Conservation (phyloP, 2,329 filamentous ascomycete genomes). For the Cryphonectria radicalis region DNA sequence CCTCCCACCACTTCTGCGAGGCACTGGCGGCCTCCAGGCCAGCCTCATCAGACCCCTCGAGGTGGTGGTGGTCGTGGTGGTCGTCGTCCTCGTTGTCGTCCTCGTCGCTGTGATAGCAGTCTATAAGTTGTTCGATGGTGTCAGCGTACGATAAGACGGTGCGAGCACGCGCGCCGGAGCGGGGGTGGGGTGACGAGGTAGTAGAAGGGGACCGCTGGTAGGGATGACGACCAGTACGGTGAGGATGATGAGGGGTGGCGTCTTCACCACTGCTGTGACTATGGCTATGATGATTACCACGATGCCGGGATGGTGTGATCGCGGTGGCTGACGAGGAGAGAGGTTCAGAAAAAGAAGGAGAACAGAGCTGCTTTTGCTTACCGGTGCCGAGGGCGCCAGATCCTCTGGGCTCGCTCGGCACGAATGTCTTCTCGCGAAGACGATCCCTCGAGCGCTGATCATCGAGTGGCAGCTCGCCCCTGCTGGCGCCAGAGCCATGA, state of each 20-base stretch:
- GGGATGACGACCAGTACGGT: not conserved
- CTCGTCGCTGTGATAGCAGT: constrained; percentile 3
- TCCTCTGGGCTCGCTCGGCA: constrained; percentile 10
- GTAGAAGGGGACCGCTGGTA: constrained; percentile 5
- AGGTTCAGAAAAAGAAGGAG: not conserved
- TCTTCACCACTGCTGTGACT: not conserved
- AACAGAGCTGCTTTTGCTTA: constrained; percentile 13
- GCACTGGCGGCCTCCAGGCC: constrained; percentile 8
- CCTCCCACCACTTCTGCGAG: constrained; percentile 23
- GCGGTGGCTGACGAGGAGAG: not conserved
- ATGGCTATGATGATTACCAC: not conserved
- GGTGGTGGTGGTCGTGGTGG: not conserved
- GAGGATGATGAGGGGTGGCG: not conserved
- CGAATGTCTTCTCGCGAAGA: not conserved
- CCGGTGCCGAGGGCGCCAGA: not conserved
- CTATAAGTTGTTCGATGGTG: constrained; percentile 10
- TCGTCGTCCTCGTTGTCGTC: not conserved
- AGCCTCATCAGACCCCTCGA: constrained; percentile 18
- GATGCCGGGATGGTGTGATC: not conserved
- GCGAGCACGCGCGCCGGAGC: not conserved
- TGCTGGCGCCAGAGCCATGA: not conserved
- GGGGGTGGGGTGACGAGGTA: not conserved
- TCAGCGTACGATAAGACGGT: not conserved
- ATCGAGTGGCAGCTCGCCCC: not conserved
- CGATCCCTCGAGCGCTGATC: constrained; percentile 20